Evolutionary conservation across 2,329 filamentous ascomycete genomes (phyloP).

Genomic region (Fusarium luffae): DNA sequence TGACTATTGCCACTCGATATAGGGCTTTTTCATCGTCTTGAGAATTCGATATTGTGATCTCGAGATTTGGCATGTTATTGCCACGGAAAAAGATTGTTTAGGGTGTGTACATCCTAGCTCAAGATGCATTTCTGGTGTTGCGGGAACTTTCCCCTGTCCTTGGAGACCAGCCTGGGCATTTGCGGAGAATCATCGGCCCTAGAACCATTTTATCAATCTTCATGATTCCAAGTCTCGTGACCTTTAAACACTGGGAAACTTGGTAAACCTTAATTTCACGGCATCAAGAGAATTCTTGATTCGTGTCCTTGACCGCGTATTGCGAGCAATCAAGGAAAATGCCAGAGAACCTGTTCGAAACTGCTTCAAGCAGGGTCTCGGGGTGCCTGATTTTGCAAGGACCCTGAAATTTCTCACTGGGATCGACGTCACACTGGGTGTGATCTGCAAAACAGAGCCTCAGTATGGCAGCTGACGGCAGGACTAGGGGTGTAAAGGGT

Average conservation of each 20-base stretch:
- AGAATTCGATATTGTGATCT: constrained; percentile 15
- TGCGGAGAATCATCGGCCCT: constrained; percentile 7
- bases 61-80: constrained; percentile 15
- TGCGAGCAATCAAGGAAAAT: constrained; percentile 10
- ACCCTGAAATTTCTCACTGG: constrained; percentile 34
- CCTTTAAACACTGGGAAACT: neutral
- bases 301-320: neutral
- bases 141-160: constrained; percentile 15
- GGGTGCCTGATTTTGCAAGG: constrained; percentile 9
- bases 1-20: constrained; percentile 28
- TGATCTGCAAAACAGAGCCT: constrained; percentile 38
- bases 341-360: constrained; percentile 32
- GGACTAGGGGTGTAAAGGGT: neutral
- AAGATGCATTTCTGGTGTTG: constrained; percentile 20
- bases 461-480: constrained; percentile 16
- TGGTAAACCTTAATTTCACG: constrained; percentile 1
- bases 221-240: constrained; percentile 14
- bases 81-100: neutral
- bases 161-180: neutral
- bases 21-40: neutral
- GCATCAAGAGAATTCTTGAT: constrained; percentile 5
- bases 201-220: neutral
- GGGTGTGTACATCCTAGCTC: constrained; percentile 4
- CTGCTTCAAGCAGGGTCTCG: constrained; percentile 1
- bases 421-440: constrained; percentile 35